Conservation (phyloP, 163 green algal species). For the Coccomyxa subellipsoidea region DNA sequence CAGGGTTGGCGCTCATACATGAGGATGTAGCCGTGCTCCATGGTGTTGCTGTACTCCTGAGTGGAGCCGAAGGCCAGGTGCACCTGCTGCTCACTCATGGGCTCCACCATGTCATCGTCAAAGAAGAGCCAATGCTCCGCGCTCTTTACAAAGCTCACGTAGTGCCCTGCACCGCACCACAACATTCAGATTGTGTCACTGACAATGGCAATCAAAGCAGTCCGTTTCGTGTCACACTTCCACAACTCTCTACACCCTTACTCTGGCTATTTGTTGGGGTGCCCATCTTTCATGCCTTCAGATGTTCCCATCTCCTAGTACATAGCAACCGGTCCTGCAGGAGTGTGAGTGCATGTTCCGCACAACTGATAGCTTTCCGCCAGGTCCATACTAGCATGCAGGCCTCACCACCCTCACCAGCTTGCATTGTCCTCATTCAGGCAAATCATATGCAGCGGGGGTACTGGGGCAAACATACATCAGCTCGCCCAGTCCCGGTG, state of each 20-base stretch:
- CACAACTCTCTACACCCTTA: not conserved
- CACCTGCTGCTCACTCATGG: slow-evolving; percentile 60
- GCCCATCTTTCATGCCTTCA: too few species aligned
- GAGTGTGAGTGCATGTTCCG: too few species aligned
- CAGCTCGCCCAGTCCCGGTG: too few species aligned
- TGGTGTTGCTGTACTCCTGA: slow-evolving; percentile 25
- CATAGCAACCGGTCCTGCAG: too few species aligned
- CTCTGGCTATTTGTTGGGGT: too few species aligned
- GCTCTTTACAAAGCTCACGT: slow-evolving; percentile 90
- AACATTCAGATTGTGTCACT: not conserved
- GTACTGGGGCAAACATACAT: too few species aligned
- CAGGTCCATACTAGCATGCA: too few species aligned
- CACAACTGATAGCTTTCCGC: too few species aligned
- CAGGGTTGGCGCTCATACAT: slow-evolving; percentile 62
- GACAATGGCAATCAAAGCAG: not conserved
- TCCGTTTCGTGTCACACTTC: not conserved
- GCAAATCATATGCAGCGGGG: too few species aligned
- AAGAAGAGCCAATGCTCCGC: slow-evolving; percentile 83
- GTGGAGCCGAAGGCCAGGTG: slow-evolving; percentile 65
- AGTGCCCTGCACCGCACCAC: slow-evolving; percentile 73
- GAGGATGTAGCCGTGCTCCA: slow-evolving; percentile 87
- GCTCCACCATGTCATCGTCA: slow-evolving; percentile 76
- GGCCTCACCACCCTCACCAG: too few species aligned
- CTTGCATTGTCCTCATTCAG: too few species aligned
- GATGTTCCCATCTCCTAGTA: too few species aligned